Evolutionary conservation across 148 eudicot species (phyloP).

Genomic region (Rhododendron molle): DNA sequence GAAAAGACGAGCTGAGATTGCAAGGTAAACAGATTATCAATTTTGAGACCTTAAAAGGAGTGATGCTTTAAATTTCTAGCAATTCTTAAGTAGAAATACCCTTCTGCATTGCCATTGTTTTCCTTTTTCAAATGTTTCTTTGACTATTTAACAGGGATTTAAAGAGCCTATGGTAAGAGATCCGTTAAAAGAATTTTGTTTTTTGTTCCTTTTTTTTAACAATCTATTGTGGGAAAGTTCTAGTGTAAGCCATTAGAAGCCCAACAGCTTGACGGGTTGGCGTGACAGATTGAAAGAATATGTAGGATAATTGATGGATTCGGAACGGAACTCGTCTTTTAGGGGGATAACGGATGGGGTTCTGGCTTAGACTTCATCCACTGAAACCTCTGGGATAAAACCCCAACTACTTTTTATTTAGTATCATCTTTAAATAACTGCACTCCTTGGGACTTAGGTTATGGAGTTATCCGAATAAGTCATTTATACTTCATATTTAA

Average conservation of each 20-base stretch:
- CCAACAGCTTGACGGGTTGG: too few relatives aligned
- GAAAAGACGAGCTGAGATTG: constrained; percentile 64
- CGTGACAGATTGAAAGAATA: too few relatives aligned
- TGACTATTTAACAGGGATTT: not conserved
- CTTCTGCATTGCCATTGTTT: not conserved
- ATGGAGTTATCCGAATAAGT: not conserved
- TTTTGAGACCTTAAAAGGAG: not conserved
- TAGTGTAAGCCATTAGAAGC: too few relatives aligned
- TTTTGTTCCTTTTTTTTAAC: too few relatives aligned
- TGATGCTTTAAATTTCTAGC: not conserved
- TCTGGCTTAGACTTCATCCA: too few relatives aligned
- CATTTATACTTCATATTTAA: not conserved
- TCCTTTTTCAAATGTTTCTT: not conserved
- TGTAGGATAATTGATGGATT: too few relatives aligned
- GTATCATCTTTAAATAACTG: too few relatives aligned
- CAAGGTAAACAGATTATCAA: constrained; percentile 35
- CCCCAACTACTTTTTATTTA: too few relatives aligned
- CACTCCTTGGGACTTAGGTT: not conserved
- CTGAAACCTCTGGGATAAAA: too few relatives aligned
- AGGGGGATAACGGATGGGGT: too few relatives aligned
- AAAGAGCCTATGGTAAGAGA: not conserved
- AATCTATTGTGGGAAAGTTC: too few relatives aligned
- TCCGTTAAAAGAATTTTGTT: not conserved
- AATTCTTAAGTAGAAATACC: not conserved
- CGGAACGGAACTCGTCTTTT: too few relatives aligned